Conservation (phyloP, 208 protist species). For the Leishmania turanica region DNA sequence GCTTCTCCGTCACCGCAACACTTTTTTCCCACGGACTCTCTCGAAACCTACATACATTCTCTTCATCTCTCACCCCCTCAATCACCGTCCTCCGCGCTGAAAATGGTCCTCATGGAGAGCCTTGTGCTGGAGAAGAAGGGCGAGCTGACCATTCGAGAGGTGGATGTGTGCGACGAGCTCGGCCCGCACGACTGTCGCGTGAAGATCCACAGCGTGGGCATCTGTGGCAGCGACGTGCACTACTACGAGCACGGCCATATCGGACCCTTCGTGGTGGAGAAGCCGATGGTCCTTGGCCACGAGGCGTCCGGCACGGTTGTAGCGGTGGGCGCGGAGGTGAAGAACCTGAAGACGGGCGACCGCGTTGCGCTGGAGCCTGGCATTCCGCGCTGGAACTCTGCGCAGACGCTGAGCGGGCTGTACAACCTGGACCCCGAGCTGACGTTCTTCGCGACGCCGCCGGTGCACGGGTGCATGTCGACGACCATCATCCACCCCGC, state of each 20-base stretch:
- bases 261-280: slow-evolving; percentile 51
- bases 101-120: slow-evolving; percentile 56
- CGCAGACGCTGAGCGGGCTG: slow-evolving; percentile 52
- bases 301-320: slow-evolving; percentile 61
- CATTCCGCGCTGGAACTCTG: slow-evolving; percentile 57
- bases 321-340: slow-evolving; percentile 50
- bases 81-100: slow-evolving; percentile 3
- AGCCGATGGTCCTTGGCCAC: slow-evolving; percentile 75
- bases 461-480: slow-evolving; percentile 55
- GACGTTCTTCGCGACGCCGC: slow-evolving; percentile 75
- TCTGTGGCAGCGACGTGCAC: slow-evolving; percentile 77
- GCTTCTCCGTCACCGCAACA: background rate
- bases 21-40: background rate
- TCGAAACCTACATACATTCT: background rate
- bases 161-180: slow-evolving; percentile 48
- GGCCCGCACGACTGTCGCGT: slow-evolving; percentile 54
- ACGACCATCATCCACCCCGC: slow-evolving; percentile 58
- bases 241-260: slow-evolving; percentile 71
- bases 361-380: slow-evolving; percentile 76
- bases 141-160: slow-evolving; percentile 43
- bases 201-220: slow-evolving; percentile 61
- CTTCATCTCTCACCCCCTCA: background rate
- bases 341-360: slow-evolving; percentile 59
- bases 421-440: slow-evolving; percentile 82
- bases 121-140: slow-evolving; percentile 52